These are phyloP conservation scores for Fusarium pilosicola DNA, from an alignment of 2,329 filamentous ascomycete genomes.

Conservation along the genomic window DNA sequence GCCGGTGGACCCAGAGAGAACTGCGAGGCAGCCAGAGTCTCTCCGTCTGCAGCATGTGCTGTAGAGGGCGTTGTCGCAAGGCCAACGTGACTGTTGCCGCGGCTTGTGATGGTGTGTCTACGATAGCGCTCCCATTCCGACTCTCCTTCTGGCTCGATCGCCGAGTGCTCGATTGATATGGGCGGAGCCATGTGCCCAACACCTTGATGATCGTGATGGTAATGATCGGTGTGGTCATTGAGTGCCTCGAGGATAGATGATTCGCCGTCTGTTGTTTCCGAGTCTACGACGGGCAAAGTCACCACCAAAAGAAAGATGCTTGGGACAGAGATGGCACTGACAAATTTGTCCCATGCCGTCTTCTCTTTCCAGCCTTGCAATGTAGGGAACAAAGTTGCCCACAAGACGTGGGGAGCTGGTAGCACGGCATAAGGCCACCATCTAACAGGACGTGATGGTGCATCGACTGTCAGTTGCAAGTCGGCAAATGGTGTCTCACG, in stretches of 20 bases:
- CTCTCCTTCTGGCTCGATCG: constrained; percentile 58
- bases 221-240: constrained; percentile 44
- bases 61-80: constrained; percentile 29
- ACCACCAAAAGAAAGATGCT: constrained; percentile 90
- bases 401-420: constrained; percentile 76
- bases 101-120: constrained; percentile 53
- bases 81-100: constrained; percentile 40
- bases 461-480: constrained; percentile 52
- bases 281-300: constrained; percentile 91
- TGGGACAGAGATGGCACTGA: constrained; percentile 86
- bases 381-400: constrained; percentile 86
- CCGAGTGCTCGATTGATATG: constrained; percentile 49
- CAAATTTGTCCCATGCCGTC: constrained; percentile 81
- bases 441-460: constrained; percentile 58
- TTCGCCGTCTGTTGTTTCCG: constrained; percentile 62
- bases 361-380: constrained; percentile 85
- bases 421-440: constrained; percentile 87
- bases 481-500: constrained; percentile 60
- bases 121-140: constrained; percentile 70
- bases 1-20: constrained; percentile 39
- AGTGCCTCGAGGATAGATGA: constrained; percentile 40
- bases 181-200: constrained; percentile 48
- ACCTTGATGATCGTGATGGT: constrained; percentile 40
- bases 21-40: constrained; percentile 30
- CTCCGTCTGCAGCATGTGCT: constrained; percentile 34